phyloP scores from a whole-genome alignment of 768 basidiomycete genomes.

The Kwoniella europaea region DNA sequence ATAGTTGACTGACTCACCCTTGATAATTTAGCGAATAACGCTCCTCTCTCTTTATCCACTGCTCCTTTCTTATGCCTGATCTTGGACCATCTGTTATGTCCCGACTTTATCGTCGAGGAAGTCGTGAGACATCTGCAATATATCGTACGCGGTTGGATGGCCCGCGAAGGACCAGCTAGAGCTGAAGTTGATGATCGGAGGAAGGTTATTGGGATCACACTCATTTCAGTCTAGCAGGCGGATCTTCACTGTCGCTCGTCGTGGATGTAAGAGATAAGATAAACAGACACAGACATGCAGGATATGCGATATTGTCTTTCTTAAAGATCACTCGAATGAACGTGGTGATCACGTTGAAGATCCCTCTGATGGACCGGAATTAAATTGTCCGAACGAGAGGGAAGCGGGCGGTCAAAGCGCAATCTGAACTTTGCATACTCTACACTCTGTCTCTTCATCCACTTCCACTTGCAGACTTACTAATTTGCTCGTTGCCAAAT shows the following conservation, averaged over 20 bases:
- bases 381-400: not conserved
- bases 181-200: not conserved
- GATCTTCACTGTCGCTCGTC: too few species aligned
- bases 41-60: conserved; percentile 46
- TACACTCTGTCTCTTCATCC: too few species aligned
- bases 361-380: not conserved
- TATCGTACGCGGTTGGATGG: too few species aligned
- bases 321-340: not conserved
- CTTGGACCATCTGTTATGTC: conserved; percentile 56
- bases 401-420: not conserved
- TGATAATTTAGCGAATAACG: conserved; percentile 45
- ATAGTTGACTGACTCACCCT: conserved; percentile 30
- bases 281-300: too few species aligned
- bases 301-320: too few species aligned
- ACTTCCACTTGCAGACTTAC: too few species aligned
- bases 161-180: conserved; percentile 9
- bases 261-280: too few species aligned
- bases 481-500: too few species aligned
- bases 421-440: not conserved
- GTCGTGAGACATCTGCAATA: conserved; percentile 17
- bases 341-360: not conserved
- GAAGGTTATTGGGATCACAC: not conserved
- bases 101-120: conserved; percentile 22
- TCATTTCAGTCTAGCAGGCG: not conserved
- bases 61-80: conserved; percentile 56